Conservation (phyloP, 768 basidiomycete species). For the Lyophyllum semitale region DNA sequence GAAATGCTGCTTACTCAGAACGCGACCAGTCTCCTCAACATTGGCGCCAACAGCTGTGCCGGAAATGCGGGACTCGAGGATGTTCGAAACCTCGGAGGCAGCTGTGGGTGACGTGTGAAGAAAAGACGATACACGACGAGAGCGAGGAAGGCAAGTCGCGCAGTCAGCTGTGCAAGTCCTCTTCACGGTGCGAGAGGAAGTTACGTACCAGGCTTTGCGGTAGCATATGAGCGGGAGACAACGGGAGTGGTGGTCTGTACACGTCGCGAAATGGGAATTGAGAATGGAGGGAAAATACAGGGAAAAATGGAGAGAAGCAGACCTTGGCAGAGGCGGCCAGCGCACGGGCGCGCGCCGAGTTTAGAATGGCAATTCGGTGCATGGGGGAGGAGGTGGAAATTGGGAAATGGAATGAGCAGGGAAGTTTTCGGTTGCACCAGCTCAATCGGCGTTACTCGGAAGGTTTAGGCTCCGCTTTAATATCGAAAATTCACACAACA, state of each 20-base stretch:
- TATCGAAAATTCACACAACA: conserved; percentile 22
- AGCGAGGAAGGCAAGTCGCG: conserved; percentile 23
- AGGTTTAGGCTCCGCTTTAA: conserved; percentile 45
- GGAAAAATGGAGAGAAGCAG: conserved; percentile 24
- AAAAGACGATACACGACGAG: conserved; percentile 15
- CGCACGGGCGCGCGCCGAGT: conserved; percentile 77
- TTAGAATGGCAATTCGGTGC: conserved; percentile 87
- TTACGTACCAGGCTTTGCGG: conserved; percentile 91
- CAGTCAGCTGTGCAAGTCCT: conserved; percentile 19
- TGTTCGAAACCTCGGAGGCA: conserved; percentile 98
- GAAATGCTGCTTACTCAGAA: conserved; percentile 73
- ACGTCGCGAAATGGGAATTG: conserved; percentile 22
- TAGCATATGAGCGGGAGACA: conserved; percentile 87
- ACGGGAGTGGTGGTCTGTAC: conserved; percentile 49
- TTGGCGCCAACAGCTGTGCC: conserved; percentile 89
- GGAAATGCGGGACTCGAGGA: conserved; percentile 97
- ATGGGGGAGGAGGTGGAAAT: conserved; percentile 56
- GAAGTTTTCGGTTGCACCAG: conserved; percentile 43
- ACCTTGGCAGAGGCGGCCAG: conserved; percentile 73
- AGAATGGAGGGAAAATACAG: conserved; percentile 15
- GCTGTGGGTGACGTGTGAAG: conserved; percentile 57
- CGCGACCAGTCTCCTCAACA: conserved; percentile 99
- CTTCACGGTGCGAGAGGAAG: conserved; percentile 6
- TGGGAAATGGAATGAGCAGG: conserved; percentile 42
- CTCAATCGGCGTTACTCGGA: conserved; percentile 49